Evolutionary conservation across 805 yeast species (phyloP).

Genomic region (Lipomyces spencermartinsiae): DNA sequence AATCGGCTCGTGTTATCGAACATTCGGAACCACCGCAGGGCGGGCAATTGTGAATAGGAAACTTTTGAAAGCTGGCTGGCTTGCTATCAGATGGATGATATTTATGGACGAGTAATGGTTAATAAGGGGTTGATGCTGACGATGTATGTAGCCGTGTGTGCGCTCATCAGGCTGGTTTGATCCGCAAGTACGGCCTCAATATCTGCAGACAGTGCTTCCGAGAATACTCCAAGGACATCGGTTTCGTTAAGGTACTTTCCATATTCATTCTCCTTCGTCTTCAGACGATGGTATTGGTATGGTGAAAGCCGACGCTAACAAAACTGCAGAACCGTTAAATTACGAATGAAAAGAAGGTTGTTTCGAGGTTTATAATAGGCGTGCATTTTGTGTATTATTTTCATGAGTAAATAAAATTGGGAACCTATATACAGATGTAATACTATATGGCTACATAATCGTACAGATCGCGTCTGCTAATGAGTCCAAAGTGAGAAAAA

Average conservation of each 20-base stretch:
- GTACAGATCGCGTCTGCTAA: no score
- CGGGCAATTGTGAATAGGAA: not conserved
- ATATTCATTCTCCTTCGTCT: conserved; percentile 6
- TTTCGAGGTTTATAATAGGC: not conserved
- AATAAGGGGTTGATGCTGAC: not conserved
- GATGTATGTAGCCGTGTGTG: conserved; percentile 73
- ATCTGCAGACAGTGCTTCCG: conserved; percentile 99
- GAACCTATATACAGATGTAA: not conserved
- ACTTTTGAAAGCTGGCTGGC: not conserved
- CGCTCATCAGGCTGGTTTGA: conserved; percentile 93
- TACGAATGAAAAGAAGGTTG: not conserved
- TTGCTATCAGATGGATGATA: not conserved
- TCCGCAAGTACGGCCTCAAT: conserved; percentile 99
- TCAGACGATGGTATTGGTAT: not conserved
- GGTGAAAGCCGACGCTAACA: not conserved
- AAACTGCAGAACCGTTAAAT: not conserved
- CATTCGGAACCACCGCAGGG: not conserved
- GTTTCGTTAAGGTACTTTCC: conserved; percentile 95
- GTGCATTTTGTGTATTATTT: not conserved
- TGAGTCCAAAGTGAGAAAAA: no score
- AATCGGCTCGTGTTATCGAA: not conserved
- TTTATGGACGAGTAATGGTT: no score
- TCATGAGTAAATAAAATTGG: conserved; percentile 4
- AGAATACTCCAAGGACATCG: conserved; percentile 98
- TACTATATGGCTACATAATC: not conserved